Evolutionary conservation across 176 grass and related monocot genomes (phyloP).

Genomic region (Hyparrhenia diplandra): DNA sequence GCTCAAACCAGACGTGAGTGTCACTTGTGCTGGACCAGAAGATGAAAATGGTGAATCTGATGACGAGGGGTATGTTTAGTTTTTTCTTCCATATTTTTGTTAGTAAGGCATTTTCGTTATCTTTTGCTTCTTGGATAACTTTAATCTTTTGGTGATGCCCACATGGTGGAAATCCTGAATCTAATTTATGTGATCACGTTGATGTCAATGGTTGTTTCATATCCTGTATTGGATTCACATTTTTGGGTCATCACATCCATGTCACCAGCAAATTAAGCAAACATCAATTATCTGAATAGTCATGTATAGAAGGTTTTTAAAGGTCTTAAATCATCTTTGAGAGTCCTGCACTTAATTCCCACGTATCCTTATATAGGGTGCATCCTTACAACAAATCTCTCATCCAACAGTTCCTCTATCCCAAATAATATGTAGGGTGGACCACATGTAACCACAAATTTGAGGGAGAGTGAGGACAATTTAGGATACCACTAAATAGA

Average conservation of each 20-base stretch:
- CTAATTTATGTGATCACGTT: neutral
- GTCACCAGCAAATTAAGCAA: neutral
- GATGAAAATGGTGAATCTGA: slow-evolving; percentile 67
- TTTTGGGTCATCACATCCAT: slow-evolving; percentile 7
- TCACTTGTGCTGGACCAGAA: slow-evolving; percentile 58
- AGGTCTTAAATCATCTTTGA: neutral
- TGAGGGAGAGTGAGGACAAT: neutral
- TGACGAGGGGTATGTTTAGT: slow-evolving; percentile 55
- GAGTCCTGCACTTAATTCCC: neutral
- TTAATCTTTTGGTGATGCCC: neutral
- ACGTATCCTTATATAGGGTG: neutral
- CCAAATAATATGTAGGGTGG: neutral
- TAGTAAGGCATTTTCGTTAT: slow-evolving; percentile 7
- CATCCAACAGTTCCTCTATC: neutral
- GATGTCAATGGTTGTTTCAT: neutral
- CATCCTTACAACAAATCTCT: neutral
- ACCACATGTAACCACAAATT: neutral
- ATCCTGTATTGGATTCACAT: neutral
- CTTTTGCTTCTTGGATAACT: neutral
- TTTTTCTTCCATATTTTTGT: neutral
- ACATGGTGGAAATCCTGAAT: slow-evolving; percentile 2
- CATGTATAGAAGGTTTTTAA: neutral
- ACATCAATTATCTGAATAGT: neutral
- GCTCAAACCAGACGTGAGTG: slow-evolving; percentile 78
- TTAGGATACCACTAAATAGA: neutral